Evolutionary conservation across 306 rosid species (phyloP).

Genomic region (Begonia peltatifolia): DNA sequence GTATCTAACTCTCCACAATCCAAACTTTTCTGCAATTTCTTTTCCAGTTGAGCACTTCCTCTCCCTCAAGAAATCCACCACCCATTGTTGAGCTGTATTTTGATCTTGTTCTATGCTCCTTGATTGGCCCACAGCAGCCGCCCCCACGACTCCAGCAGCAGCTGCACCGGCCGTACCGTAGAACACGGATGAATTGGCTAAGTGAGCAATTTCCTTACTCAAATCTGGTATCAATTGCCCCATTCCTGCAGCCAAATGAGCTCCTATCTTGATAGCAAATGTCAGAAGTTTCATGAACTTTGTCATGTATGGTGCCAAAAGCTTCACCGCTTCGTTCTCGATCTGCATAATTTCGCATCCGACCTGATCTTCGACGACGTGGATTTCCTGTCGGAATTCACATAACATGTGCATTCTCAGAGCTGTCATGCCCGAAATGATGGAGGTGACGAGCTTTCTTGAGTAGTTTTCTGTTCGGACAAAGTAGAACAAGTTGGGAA

Average conservation of each 20-base stretch:
- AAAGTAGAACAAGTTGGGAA: slow-evolving; percentile 81
- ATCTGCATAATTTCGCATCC: slow-evolving; percentile 92
- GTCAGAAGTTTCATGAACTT: slow-evolving; percentile 80
- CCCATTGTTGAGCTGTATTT: slow-evolving; percentile 87
- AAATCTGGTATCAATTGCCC: slow-evolving; percentile 91
- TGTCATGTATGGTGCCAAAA: slow-evolving; percentile 79
- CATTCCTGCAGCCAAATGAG: slow-evolving; percentile 90
- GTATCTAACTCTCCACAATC: slow-evolving; percentile 82
- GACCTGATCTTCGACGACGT: slow-evolving; percentile 81
- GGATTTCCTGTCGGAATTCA: slow-evolving; percentile 76
- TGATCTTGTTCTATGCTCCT: slow-evolving; percentile 61
- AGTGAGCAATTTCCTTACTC: slow-evolving; percentile 78
- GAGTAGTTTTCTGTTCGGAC: slow-evolving; percentile 81
- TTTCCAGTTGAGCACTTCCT: slow-evolving; percentile 70
- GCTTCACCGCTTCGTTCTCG: slow-evolving; percentile 57
- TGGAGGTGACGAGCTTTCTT: slow-evolving; percentile 57
- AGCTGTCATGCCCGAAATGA: slow-evolving; percentile 80
- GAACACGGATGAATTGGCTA: slow-evolving; percentile 58
- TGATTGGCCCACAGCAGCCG: slow-evolving; percentile 44
- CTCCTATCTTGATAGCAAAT: slow-evolving; percentile 86
- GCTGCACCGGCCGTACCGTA: slow-evolving; percentile 51
- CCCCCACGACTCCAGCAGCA: slow-evolving; percentile 58
- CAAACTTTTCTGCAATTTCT: slow-evolving; percentile 89
- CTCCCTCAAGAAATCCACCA: slow-evolving; percentile 81
- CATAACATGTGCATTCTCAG: slow-evolving; percentile 87